Evolutionary conservation across 306 rosid genomes (phyloP), one percentile per base, ranked within the genome.

Genomic region (Adenanthera pavonina): DNA sequence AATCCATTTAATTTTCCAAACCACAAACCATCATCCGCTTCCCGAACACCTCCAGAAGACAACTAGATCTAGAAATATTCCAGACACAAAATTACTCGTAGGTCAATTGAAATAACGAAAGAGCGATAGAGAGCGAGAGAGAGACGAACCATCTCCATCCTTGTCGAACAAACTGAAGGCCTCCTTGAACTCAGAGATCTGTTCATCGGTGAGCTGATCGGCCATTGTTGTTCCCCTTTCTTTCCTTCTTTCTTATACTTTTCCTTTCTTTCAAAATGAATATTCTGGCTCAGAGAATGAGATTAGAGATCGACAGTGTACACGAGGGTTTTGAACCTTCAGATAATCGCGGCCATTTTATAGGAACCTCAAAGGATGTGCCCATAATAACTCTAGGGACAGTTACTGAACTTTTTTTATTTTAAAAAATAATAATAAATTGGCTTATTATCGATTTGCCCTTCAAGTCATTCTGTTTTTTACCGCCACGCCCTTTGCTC

Each of bases 141-240:
- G 84, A 69, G 34, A 54, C 85, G 46, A 38, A 91, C 95, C 95
- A 44, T 89, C 93, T 75, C 95, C 93, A 56, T 91, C 95, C 89
- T 88, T 91, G 64, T 91, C 95, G 88, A 91, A 89, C 67, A 91
- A 81, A 74, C 95, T 89, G 83, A 91, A 91, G 20, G 92, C 92
- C 59, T 91, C 95, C 89, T 91, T 91, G 80, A 91, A 91, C 90
- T 91, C 95, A 36, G 95, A 83, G 91, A 91, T 91, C 95, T 91
- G 95, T 3, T 91, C 95, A 38, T 91, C 92, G 36, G 91, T 89
- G 72, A 91, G 92, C 74, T 91, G 95, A 81, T 91, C 95, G 40
- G 95, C 92, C 95, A 91, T 91, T 65, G 41, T 38, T 75, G 53
- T 38, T 78, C 48, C 15, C 43, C 35, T 51, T 59, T 25, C 40